Percentiles rank a stretch among this genome's conserved stretches.
Evolutionary conservation across 768 basidiomycete genomes (phyloP).

Genomic region (Phanerochaete carnosa): DNA sequence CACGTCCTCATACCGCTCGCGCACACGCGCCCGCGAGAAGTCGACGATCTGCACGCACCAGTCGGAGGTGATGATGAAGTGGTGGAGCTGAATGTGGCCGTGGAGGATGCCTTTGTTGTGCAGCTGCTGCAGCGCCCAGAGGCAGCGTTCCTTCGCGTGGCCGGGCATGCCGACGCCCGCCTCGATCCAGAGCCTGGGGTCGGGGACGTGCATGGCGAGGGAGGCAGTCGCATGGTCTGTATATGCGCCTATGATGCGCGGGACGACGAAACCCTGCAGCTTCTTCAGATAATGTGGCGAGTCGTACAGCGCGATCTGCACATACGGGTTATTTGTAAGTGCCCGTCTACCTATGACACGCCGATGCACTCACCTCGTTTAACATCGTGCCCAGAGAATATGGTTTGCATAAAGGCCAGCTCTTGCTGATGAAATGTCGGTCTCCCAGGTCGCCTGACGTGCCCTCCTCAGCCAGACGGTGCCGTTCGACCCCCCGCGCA

Average conservation of each 20-base stretch:
- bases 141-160: conserved; percentile 47
- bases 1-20: conserved; percentile 1
- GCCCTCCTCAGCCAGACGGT: neutral
- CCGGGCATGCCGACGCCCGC: conserved; percentile 55
- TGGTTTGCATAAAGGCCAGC: neutral
- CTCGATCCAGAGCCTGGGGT: conserved; percentile 59
- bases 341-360: neutral
- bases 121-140: conserved; percentile 47
- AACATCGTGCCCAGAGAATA: neutral
- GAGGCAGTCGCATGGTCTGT: conserved; percentile 35
- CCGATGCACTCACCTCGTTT: neutral
- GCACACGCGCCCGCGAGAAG: conserved; percentile 9
- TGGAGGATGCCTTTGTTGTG: conserved; percentile 32
- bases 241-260: conserved; percentile 50
- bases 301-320: conserved; percentile 51
- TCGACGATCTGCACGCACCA: conserved; percentile 27
- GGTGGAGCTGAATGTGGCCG: conserved; percentile 28
- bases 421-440: neutral
- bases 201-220: conserved; percentile 52
- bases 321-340: neutral
- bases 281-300: conserved; percentile 40
- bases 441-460: neutral
- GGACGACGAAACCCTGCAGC: conserved; percentile 52
- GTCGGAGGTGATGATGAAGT: conserved; percentile 55
- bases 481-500: neutral